These are phyloP conservation scores for Rhynchosporium graminicola DNA, from an alignment of 2,329 filamentous ascomycete species.

Conservation along the genomic window DNA sequence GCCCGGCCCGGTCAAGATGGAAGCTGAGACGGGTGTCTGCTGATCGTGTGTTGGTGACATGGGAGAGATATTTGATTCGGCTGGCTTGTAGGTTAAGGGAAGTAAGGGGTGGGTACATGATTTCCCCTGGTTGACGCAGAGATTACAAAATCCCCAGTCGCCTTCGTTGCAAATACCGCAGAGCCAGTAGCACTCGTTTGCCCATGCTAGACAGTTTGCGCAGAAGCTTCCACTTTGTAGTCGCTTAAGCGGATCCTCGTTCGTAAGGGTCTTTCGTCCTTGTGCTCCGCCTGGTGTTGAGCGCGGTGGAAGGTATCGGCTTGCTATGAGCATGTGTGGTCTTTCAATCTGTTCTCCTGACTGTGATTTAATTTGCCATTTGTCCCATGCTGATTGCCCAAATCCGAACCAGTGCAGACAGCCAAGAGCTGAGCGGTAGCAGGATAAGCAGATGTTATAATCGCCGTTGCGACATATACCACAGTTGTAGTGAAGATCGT, in stretches of 20 bases:
- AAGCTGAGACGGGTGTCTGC: constrained; percentile 49
- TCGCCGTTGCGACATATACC: constrained; percentile 65
- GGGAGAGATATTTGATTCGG: constrained; percentile 41
- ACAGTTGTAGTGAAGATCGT: constrained; percentile 86
- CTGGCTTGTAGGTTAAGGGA: constrained; percentile 65
- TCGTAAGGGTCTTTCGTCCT: constrained; percentile 59
- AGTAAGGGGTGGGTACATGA: constrained; percentile 82
- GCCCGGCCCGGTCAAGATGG: constrained; percentile 50
- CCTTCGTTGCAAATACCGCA: constrained; percentile 86
- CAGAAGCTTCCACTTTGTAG: constrained; percentile 85
- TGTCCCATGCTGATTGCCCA: constrained; percentile 67
- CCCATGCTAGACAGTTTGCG: constrained; percentile 68
- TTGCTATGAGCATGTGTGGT: constrained; percentile 60
- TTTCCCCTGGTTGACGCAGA: constrained; percentile 79
- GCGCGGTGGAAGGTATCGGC: constrained; percentile 56
- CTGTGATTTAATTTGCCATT: constrained; percentile 59
- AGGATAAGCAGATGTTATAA: constrained; percentile 79
- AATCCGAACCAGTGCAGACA: constrained; percentile 91
- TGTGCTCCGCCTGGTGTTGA: constrained; percentile 53
- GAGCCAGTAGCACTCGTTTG: constrained; percentile 87
- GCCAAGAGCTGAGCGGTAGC: constrained; percentile 75
- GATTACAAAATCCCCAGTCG: constrained; percentile 92
- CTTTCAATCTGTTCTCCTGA: constrained; percentile 43
- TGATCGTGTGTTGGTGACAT: constrained; percentile 46
- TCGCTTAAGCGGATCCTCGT: constrained; percentile 65